Evolutionary conservation across 2,329 filamentous ascomycete species (phyloP), one percentile per base, ranked within the genome.

Genomic region (Arthrobotrys iridis): DNA sequence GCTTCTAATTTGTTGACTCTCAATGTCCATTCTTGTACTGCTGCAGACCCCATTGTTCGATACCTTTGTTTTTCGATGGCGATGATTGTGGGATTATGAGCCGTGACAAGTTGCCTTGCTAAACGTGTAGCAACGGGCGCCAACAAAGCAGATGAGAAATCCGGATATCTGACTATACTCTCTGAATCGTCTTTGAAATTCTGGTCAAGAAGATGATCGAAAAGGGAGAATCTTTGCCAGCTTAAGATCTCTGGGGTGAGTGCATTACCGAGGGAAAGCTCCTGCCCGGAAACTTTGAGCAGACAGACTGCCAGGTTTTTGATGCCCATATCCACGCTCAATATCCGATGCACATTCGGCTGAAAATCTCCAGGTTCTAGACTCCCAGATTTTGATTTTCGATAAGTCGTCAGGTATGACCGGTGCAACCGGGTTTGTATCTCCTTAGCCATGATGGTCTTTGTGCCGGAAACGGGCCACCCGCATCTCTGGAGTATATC

Each of bases 321-420:
- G 77, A 96, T 91, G 2, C 92, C 92, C 88, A 95, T 90, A 81
- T 96, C 92, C 76, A 96, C 90, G 80, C 91, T 93, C 33, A 95
- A 81, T 22, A 95, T 85, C 45, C 89, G 85, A 33, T 75, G 63
- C 58, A 68, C 57, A 2, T 22, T 24, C n/a, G 57, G 63, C 15
- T 68, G 63, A 8, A 8, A 58, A 15, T 24, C 28, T 6, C 63
- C 28, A 20, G 26, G 37, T 28, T 46, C 48, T 1, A 75, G 58
- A 4, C n/a, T 24, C 1, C 71, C 63, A 18, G 48, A 22, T 6
- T 48, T 59, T 43, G 63, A 68, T 18, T 24, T 24, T 11, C 48
- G 57, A 15, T 50, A 52, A 3, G 48, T 43, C 4, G 20, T 37
- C 13, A 75, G 26, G 30, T 26, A 58, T 7, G 71, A 63, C 2